phyloP scores from a whole-genome alignment of 768 basidiomycete species.

The Lentinula sp. region DNA sequence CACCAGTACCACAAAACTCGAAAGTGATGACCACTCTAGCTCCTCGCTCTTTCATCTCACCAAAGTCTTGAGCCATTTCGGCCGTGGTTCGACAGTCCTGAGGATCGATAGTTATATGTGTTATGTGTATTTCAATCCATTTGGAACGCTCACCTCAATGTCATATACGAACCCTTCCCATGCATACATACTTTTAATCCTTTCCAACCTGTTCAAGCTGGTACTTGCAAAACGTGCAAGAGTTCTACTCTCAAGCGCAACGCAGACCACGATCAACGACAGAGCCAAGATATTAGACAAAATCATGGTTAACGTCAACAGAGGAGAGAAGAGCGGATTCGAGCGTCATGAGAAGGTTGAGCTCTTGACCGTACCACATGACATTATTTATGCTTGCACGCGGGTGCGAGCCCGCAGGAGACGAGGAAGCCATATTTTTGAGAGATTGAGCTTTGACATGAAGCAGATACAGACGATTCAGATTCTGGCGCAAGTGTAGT shows the following conservation, averaged over 20 bases:
- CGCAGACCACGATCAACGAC: neutral
- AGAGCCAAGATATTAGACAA: neutral
- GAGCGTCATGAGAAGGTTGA: neutral
- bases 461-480: too few species aligned
- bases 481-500: too few species aligned
- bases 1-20: slow-evolving; percentile 12
- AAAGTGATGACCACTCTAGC: slow-evolving; percentile 12
- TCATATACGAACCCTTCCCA: slow-evolving; percentile 13
- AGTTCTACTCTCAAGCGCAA: neutral
- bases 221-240: neutral
- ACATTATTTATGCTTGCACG: neutral
- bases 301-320: neutral
- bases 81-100: slow-evolving; percentile 9
- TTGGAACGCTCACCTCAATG: slow-evolving; percentile 6
- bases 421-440: too few species aligned
- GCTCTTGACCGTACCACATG: neutral
- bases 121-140: neutral
- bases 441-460: too few species aligned
- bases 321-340: neutral
- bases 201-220: slow-evolving; percentile 8
- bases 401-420: neutral
- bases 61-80: slow-evolving; percentile 11
- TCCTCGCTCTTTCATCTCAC: slow-evolving; percentile 10
- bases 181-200: slow-evolving; percentile 12
- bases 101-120: neutral